Base-by-base conservation (phyloP, 2,329 filamentous ascomycete species). In the Fusarium staphyleae region DNA sequence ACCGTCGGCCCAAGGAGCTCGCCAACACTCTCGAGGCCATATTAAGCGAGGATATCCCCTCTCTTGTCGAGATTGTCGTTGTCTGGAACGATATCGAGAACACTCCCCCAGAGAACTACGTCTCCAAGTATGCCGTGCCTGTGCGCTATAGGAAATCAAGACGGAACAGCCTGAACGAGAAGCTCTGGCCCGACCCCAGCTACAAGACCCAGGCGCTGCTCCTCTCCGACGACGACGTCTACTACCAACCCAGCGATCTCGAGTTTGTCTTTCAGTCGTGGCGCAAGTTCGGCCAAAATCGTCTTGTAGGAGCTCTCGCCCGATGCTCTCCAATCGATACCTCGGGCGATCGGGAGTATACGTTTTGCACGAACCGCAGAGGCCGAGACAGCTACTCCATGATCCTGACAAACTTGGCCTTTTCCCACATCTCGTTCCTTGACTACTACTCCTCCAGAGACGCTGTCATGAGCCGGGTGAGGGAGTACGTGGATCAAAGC, bases 211-310 rank as follows among this genome's bases (percentile, higher is more conserved):
- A 75, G 43, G 74, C 74, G 11, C 68, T 76, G n/a, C 70, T 76
- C 16, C 67, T 75, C 9, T 72, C 70, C 14, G 74, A 76, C 34
- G 74, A 76, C 50, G 74, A 76, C 48, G 72, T 75, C 14, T 75
- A 71, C 58, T 76, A 73, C 60, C 63, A 68, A 22, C 74, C 74
- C 15, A 48, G 57, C 3, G 74, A 76, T 37, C 68, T 76, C 13
- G 74, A 76, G 11, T 76, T 74, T n/a, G 72, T 69, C 16, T 76
- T 76, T 46, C 73, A 76, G 43, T 64, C 69, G 12, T 76, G 74
- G 74, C 73, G 74, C 56, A 69, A 72, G 48, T 74, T 73, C 34
- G 74, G 74, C 29, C 68, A 60, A 22, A 53, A 71, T 42, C 62
- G 73, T 14, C 57, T 76, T 32, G 67, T 68, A 0, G 74, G 74